Evolutionary conservation across 805 yeast species (phyloP), one percentile per base, ranked within the genome.

Genomic region (Wickerhamomyces tratensis): DNA sequence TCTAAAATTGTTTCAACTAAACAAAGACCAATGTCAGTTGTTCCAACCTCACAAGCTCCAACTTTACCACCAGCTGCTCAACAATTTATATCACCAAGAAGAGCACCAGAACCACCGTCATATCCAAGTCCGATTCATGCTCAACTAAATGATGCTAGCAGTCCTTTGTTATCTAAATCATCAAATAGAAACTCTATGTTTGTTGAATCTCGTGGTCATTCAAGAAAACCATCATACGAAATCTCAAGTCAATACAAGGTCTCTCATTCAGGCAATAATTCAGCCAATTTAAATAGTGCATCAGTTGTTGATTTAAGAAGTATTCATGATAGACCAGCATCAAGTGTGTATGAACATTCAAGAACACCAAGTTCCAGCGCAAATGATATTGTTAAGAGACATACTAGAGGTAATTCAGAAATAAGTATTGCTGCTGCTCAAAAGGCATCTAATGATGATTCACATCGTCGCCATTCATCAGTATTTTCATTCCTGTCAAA

Each of bases 81-180:
- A 8, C 57, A 68, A 33, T 81, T 80, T 54, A 60, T 69, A 15
- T 80, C 87, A 0, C 86, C 87, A n/a, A 69, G 87, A 60, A 78
- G 68, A 51, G 85, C 87, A 0, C 89, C 89, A 1, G 72, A 71
- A 41, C 87, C 87, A 1, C 88, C 88, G 4, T 52, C 68, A 2
- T 62, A 61, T 30, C 69, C 72, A 37, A 64, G 70, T 33, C 73
- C 73, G 5, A 64, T 65, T 4, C 65, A 63, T 40, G 56, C 47
- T 5, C 39, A 41, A 33, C 44, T 39, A 15, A 12, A 6, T 31
- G 34, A 31, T 31, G 15, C 13, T 15, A 38, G 35, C 39, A 43
- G 20, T 34, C 35, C 35, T 13, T 39, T 29, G 31, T 37, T 25
- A 11, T 33, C 41, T 5, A 33, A 39, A 15, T 31, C 39, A 5